These are phyloP conservation scores for Rubia balearica DNA, from an alignment of 305 asterid genomes.

Conservation along the genomic window DNA sequence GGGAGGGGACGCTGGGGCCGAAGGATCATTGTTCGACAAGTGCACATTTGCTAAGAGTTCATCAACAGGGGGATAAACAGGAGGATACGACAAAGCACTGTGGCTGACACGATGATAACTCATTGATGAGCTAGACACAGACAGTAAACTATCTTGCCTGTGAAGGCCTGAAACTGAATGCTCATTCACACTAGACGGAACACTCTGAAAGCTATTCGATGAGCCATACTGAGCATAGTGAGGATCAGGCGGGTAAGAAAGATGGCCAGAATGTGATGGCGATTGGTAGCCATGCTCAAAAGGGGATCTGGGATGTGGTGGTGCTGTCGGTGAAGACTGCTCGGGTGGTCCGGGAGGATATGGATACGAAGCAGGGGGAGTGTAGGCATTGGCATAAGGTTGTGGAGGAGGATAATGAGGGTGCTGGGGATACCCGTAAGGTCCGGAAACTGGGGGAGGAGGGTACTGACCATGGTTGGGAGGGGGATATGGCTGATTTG, in stretches of 20 bases:
- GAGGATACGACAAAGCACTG: constrained; percentile 31
- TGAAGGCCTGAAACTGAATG: constrained; percentile 35
- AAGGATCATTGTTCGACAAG: constrained; percentile 33
- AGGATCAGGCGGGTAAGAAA: constrained; percentile 41
- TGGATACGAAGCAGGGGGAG: constrained; percentile 33
- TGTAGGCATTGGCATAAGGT: constrained; percentile 29
- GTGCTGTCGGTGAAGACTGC: constrained; percentile 27
- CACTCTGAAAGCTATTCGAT: not conserved
- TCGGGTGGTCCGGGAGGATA: constrained; percentile 25
- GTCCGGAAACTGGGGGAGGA: constrained; percentile 27
- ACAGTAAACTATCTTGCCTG: constrained; percentile 37
- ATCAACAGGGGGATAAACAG: constrained; percentile 64
- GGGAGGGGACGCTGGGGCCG: constrained; percentile 26
- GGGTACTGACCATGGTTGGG: constrained; percentile 33
- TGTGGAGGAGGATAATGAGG: constrained; percentile 37
- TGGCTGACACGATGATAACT: constrained; percentile 30
- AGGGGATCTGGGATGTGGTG: constrained; percentile 20
- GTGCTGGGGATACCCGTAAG: constrained; percentile 41
- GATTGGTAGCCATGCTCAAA: constrained; percentile 33
- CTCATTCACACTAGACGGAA: constrained; percentile 35
- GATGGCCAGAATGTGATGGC: constrained; percentile 34
- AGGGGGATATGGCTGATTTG: constrained; percentile 51
- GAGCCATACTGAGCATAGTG: constrained; percentile 40
- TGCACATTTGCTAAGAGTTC: constrained; percentile 46
- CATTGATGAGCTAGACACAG: constrained; percentile 24